A percentile compares a stretch with the other conserved stretches of the same genome.
Evolutionary conservation across 768 basidiomycete species (phyloP).

Genomic region (Tulasnella sp.): DNA sequence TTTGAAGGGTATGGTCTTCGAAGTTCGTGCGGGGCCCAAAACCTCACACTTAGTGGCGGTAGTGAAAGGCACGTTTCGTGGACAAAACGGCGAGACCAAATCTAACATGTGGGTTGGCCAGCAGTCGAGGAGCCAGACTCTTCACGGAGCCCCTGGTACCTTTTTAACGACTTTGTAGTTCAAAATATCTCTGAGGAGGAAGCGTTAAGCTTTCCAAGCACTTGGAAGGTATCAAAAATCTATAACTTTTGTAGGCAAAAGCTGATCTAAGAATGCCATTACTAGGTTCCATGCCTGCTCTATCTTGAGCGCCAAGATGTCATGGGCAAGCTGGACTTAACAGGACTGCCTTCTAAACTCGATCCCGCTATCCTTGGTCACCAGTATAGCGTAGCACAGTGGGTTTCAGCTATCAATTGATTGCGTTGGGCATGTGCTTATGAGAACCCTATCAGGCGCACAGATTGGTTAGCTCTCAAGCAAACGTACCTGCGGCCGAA

Average conservation of each 20-base stretch:
- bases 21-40: constrained; percentile 60
- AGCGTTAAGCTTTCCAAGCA: constrained; percentile 74
- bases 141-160: constrained; percentile 59
- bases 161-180: constrained; percentile 97
- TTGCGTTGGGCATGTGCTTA: neutral
- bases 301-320: constrained; percentile 73
- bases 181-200: constrained; percentile 75
- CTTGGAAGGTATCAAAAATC: constrained; percentile 67
- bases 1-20: constrained; percentile 64
- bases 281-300: constrained; percentile 77
- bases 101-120: neutral
- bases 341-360: constrained; percentile 48
- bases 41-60: constrained; percentile 81
- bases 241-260: neutral
- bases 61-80: constrained; percentile 53
- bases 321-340: constrained; percentile 48
- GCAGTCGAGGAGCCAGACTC: constrained; percentile 1
- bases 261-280: neutral
- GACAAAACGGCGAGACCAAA: neutral
- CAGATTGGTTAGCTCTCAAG: constrained; percentile 34
- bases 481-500: constrained; percentile 61
- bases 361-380: constrained; percentile 68
- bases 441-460: neutral
- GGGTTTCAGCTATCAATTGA: neutral
- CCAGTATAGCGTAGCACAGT: constrained; percentile 14